A percentile compares a stretch with the other conserved stretches of the same genome.
phyloP scores from a whole-genome alignment of 2,329 filamentous ascomycete species.

The Torrubiella hemipterigena region DNA sequence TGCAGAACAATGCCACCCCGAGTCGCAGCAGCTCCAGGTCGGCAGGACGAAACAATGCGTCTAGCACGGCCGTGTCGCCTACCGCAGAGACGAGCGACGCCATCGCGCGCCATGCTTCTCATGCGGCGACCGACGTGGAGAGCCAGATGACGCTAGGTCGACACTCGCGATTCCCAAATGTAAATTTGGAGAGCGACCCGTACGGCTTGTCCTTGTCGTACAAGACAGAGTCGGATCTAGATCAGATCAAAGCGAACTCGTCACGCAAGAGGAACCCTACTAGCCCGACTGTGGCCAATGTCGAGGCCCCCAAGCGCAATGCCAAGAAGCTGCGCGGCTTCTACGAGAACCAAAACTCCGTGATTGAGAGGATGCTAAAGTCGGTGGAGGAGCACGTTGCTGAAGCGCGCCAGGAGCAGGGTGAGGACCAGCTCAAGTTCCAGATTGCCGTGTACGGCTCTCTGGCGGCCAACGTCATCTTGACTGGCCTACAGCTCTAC shows the following conservation, averaged over 20 bases:
- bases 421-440: slow-evolving; percentile 68
- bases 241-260: slow-evolving; percentile 67
- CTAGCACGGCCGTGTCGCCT: slow-evolving; percentile 27
- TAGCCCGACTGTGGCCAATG: slow-evolving; percentile 10
- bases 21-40: slow-evolving; percentile 16
- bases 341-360: slow-evolving; percentile 85
- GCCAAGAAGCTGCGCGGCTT: slow-evolving; percentile 60
- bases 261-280: slow-evolving; percentile 57
- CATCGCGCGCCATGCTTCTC: slow-evolving; percentile 28
- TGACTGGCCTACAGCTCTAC: slow-evolving; percentile 77
- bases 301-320: slow-evolving; percentile 16
- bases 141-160: slow-evolving; percentile 26
- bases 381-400: slow-evolving; percentile 82
- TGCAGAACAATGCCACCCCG: slow-evolving; percentile 20
- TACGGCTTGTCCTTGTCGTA: slow-evolving; percentile 66
- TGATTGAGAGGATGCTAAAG: slow-evolving; percentile 84
- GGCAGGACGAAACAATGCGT: slow-evolving; percentile 19
- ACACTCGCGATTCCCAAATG: slow-evolving; percentile 39
- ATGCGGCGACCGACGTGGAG: slow-evolving; percentile 32
- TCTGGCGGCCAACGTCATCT: slow-evolving; percentile 68
- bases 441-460: slow-evolving; percentile 54
- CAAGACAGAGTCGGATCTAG: slow-evolving; percentile 67
- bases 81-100: slow-evolving; percentile 21
- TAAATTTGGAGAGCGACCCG: slow-evolving; percentile 60
- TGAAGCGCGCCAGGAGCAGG: slow-evolving; percentile 67